Percentiles rank a stretch among this genome's conserved stretches.
Evolutionary conservation across 2,329 filamentous ascomycete species (phyloP).

Genomic region (Xylariaceae sp.): DNA sequence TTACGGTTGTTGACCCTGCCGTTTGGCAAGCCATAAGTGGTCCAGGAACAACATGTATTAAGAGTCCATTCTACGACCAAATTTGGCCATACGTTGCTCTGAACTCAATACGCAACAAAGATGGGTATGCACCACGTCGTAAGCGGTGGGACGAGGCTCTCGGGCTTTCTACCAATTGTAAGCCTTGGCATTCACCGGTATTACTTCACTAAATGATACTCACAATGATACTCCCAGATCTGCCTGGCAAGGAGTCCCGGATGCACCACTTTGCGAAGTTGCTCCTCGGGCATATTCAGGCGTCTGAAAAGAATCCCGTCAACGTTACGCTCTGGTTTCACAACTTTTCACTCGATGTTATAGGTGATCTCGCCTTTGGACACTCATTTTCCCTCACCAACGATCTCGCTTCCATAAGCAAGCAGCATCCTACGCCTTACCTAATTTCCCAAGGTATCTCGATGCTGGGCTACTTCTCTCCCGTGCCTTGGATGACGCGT

Average conservation of each 20-base stretch:
- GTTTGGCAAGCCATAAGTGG: neutral
- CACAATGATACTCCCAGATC: neutral
- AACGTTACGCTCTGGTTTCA: neutral
- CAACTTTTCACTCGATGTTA: neutral
- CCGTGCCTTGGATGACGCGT: neutral
- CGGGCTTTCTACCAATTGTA: neutral
- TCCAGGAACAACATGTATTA: neutral
- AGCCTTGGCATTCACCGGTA: neutral
- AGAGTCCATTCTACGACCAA: neutral
- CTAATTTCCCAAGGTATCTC: neutral
- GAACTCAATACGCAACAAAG: neutral
- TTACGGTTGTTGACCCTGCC: neutral
- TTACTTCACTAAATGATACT: neutral
- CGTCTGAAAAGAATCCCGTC: neutral
- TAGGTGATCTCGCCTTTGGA: neutral
- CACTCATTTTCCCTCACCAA: neutral
- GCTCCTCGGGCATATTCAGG: neutral
- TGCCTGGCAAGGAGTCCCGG: neutral
- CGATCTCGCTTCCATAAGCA: neutral
- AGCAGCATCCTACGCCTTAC: neutral
- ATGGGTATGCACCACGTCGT: neutral
- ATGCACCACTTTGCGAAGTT: neutral
- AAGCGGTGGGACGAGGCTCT: neutral
- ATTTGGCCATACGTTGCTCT: slow-evolving; percentile 1
- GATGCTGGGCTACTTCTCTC: neutral